Conservation (phyloP, 441 rosid genomes). For the Populus hybrid region DNA sequence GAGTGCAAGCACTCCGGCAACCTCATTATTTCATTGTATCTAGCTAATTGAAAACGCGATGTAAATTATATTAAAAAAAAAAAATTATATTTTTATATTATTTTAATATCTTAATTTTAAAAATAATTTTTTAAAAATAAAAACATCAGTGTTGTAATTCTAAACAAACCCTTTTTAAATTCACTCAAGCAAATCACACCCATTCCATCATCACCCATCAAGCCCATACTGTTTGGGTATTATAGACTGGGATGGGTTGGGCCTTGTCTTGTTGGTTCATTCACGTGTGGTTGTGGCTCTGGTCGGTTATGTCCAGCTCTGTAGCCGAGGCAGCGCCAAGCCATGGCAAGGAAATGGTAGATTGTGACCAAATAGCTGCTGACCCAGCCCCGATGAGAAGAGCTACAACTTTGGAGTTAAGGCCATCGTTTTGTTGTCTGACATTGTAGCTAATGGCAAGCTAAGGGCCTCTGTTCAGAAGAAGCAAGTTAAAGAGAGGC, state of each 20-base stretch:
- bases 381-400: slow-evolving; percentile 30
- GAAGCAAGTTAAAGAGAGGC: slow-evolving; percentile 12
- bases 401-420: slow-evolving; percentile 10
- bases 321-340: slow-evolving; percentile 22
- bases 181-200: slow-evolving; percentile 75
- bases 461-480: neutral
- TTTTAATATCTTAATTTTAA: too few species aligned
- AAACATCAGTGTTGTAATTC: too few species aligned
- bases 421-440: neutral
- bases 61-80: too few species aligned
- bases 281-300: neutral
- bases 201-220: neutral
- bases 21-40: slow-evolving; percentile 20
- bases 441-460: slow-evolving; percentile 19
- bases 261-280: neutral
- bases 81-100: too few species aligned
- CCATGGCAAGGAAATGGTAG: slow-evolving; percentile 36
- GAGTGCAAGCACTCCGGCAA: slow-evolving; percentile 73
- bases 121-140: too few species aligned
- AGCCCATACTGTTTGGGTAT: slow-evolving; percentile 19
- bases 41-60: too few species aligned
- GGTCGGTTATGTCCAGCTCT: neutral
- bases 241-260: slow-evolving; percentile 36
- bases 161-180: slow-evolving; percentile 42
- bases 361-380: slow-evolving; percentile 26